Evolutionary conservation across 2,329 filamentous ascomycete species (phyloP), one percentile per base, ranked within the genome.

Genomic region (Plenodomus lindquistii): DNA sequence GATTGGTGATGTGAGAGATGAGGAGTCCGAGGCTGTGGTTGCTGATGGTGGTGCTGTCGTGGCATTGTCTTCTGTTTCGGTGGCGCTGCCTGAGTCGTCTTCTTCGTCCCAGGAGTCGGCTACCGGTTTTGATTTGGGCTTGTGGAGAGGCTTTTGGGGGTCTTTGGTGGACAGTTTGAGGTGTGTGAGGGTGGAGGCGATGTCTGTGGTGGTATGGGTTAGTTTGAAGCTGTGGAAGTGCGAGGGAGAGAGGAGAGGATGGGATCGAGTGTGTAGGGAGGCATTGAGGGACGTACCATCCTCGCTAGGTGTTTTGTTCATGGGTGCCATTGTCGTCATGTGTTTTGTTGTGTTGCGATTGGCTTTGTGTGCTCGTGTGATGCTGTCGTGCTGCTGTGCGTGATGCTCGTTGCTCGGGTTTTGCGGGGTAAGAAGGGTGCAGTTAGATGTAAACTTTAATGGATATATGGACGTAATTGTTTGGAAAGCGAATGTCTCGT

Each of bases 101-200:
- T 94, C 87, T 73, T 94, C 87, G 73, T 91, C 88, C 88, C 88
- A 92, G 37, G 86, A 89, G 55, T 91, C 88, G 44, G 80, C 82
- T 17, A 87, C 75, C 16, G 73, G 62, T 40, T 63, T 64, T 44
- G 63, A 57, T 52, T 74, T 74, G 31, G 58, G 62, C 46, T 70
- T 70, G 37, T 64, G 52, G 3, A 62, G 55, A 27, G 62, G 56
- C 47, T 65, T 70, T 24, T 63, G 58, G 36, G 64, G 73, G 24
- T 56, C 43, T 47, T 59, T 68, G 45, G 69, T 64, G 42, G 60
- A 65, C 55, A 74, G 60, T 40, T 71, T 55, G 45, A 74, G 70
- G 46, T 67, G 62, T 2, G 64, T 60, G 58, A 74, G 71, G 15
- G 71, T 70, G 37, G 55, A 50, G 48, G 63, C 66, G 52, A 73